Evolutionary conservation across 2,329 filamentous ascomycete genomes (phyloP).

Genomic region (Scedosporium dehoogii): DNA sequence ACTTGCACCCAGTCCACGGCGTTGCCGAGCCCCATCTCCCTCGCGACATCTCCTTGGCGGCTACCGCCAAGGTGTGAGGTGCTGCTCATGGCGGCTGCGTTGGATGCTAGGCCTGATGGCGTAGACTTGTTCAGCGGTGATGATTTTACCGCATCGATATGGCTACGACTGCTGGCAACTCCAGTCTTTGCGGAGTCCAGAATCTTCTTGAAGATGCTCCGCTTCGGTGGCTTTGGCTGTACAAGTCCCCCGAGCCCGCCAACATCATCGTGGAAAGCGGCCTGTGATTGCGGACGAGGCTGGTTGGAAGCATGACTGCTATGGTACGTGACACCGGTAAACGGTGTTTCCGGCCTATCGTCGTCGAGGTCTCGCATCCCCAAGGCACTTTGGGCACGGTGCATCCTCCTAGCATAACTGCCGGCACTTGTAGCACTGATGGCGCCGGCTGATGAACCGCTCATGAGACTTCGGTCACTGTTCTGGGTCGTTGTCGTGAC

Average conservation of each 20-base stretch:
- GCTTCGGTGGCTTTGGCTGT: constrained; percentile 67
- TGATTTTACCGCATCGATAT: constrained; percentile 45
- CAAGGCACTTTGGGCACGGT: constrained; percentile 54
- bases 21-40: constrained; percentile 58
- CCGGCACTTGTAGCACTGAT: constrained; percentile 94
- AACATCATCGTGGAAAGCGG: constrained; percentile 55
- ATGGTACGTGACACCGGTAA: constrained; percentile 80
- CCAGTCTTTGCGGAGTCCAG: constrained; percentile 90
- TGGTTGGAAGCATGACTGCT: constrained; percentile 66
- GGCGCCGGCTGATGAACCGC: constrained; percentile 77
- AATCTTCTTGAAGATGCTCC: constrained; percentile 92
- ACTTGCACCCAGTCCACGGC: constrained; percentile 93
- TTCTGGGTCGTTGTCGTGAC: constrained; percentile 67
- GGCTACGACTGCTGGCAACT: constrained; percentile 79
- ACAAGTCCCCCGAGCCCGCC: constrained; percentile 68
- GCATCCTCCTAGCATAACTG: constrained; percentile 72
- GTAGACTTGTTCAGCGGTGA: constrained; percentile 31
- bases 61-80: constrained; percentile 2
- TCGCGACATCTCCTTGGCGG: constrained; percentile 35
- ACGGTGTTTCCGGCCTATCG: constrained; percentile 51
- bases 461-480: constrained; percentile 85
- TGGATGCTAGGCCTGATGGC: not conserved
- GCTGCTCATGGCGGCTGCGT: constrained; percentile 1
- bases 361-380: constrained; percentile 46
- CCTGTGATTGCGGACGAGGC: constrained; percentile 53